These are phyloP conservation scores for Pseudovirgaria hyperparasitica DNA, from an alignment of 2,329 filamentous ascomycete species.

Conservation along the genomic window DNA sequence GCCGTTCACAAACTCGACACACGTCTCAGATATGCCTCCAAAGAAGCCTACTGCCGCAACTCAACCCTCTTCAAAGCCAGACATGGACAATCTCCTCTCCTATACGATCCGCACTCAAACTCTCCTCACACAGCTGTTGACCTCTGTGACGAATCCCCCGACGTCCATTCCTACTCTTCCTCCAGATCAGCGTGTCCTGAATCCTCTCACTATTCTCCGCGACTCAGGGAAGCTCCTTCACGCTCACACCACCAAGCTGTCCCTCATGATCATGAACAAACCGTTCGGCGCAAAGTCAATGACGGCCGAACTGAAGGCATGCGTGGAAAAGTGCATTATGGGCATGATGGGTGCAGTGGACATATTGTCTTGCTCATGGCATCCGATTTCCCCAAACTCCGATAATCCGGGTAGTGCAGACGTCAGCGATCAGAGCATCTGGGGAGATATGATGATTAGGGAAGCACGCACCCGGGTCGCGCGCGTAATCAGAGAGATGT, in stretches of 20 bases:
- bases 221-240: constrained; percentile 62
- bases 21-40: not conserved
- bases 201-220: constrained; percentile 53
- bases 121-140: constrained; percentile 22
- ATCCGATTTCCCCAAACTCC: too few species aligned
- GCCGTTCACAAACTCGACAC: too few species aligned
- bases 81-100: constrained; percentile 17
- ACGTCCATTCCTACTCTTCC: not conserved
- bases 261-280: constrained; percentile 71
- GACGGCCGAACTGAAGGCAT: constrained; percentile 2
- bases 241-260: constrained; percentile 78
- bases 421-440: too few species aligned
- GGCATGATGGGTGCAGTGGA: too few species aligned
- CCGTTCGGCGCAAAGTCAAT: constrained; percentile 53
- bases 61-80: constrained; percentile 3
- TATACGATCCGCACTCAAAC: constrained; percentile 22
- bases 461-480: too few species aligned
- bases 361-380: too few species aligned
- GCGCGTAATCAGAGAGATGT: too few species aligned
- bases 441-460: too few species aligned
- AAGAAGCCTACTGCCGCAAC: not conserved
- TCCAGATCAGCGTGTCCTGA: constrained; percentile 7
- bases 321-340: not conserved
- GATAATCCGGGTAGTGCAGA: too few species aligned
- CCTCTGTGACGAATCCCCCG: constrained; percentile 14